Conservation (phyloP, 2,329 filamentous ascomycete species). For the Aspergillus sp. region DNA sequence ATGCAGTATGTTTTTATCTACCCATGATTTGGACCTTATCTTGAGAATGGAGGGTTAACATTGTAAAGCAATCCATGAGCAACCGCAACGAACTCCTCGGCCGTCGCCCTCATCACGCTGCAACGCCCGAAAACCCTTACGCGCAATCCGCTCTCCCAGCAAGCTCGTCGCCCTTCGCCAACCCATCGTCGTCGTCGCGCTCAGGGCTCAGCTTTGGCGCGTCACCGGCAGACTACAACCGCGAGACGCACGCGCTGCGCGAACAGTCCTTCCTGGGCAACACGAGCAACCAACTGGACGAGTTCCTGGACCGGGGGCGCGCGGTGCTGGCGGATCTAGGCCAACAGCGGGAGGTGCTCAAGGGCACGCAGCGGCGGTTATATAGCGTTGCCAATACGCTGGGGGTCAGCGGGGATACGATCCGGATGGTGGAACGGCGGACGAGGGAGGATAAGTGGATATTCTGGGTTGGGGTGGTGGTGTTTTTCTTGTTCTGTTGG, state of each 20-base stretch:
- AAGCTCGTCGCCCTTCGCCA: conserved; percentile 35
- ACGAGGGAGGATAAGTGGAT: conserved; percentile 98
- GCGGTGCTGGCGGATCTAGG: conserved; percentile 83
- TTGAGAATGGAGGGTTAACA: not conserved
- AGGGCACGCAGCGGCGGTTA: conserved; percentile 81
- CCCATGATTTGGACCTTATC: not conserved
- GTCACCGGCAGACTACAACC: conserved; percentile 49
- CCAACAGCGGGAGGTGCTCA: conserved; percentile 86
- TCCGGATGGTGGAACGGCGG: conserved; percentile 87
- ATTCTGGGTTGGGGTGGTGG: conserved; percentile 74
- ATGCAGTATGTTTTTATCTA: conserved; percentile 44
- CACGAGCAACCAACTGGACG: conserved; percentile 79
- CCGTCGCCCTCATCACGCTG: conserved; percentile 65
- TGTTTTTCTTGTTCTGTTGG: conserved; percentile 91
- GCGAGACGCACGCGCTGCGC: conserved; percentile 75
- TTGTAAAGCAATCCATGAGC: conserved; percentile 47
- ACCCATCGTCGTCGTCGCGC: conserved; percentile 22
- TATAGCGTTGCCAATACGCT: conserved; percentile 92
- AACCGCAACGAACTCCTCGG: conserved; percentile 78
- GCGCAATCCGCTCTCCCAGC: conserved; percentile 48
- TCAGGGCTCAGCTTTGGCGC: conserved; percentile 40
- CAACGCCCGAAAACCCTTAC: conserved; percentile 92
- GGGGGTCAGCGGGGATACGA: conserved; percentile 89
- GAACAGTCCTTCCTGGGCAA: conserved; percentile 81
- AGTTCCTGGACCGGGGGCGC: conserved; percentile 85